A percentile compares a stretch with the other conserved stretches of the same genome.
phyloP scores from a whole-genome alignment of 2,329 filamentous ascomycete genomes.

The Trichoderma koningiopsis region DNA sequence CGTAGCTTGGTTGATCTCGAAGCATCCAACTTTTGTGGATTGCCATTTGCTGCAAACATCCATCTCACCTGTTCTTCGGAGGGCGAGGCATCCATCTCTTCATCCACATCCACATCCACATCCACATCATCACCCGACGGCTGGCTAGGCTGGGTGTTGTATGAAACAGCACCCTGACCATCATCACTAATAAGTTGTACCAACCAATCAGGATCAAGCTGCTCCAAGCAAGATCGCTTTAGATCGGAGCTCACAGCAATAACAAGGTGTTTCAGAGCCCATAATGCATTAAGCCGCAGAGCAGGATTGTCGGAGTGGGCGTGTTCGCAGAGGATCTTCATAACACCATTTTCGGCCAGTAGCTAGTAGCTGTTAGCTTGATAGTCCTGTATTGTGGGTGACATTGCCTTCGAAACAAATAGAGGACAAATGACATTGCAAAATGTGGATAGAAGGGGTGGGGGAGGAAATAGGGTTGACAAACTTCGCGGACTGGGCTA shows the following conservation, averaged over 20 bases:
- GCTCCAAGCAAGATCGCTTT: constrained; percentile 76
- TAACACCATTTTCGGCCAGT: constrained; percentile 71
- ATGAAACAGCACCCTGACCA: constrained; percentile 55
- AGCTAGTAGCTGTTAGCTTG: constrained; percentile 51
- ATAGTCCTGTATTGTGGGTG: not conserved
- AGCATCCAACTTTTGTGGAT: constrained; percentile 39
- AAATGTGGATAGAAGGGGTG: not conserved
- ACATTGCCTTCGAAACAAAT: not conserved
- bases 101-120: constrained; percentile 50
- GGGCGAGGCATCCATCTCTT: constrained; percentile 60
- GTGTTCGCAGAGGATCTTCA: constrained; percentile 78
- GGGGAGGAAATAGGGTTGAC: constrained; percentile 36
- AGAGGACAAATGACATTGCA: not conserved
- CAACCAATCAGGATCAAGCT: constrained; percentile 78
- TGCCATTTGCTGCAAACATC: constrained; percentile 39
- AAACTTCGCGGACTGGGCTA: constrained; percentile 85
- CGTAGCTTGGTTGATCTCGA: constrained; percentile 48
- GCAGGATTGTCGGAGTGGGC: constrained; percentile 79
- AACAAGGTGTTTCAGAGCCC: constrained; percentile 91
- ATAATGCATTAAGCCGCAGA: constrained; percentile 81
- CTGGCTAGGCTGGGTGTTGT: constrained; percentile 39
- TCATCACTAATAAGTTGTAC: constrained; percentile 73
- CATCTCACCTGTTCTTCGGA: constrained; percentile 48
- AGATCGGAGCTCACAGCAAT: constrained; percentile 69
- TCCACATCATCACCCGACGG: constrained; percentile 49